phyloP scores from a whole-genome alignment of 805 yeast species.

The Cyberlindnera amylophila region DNA sequence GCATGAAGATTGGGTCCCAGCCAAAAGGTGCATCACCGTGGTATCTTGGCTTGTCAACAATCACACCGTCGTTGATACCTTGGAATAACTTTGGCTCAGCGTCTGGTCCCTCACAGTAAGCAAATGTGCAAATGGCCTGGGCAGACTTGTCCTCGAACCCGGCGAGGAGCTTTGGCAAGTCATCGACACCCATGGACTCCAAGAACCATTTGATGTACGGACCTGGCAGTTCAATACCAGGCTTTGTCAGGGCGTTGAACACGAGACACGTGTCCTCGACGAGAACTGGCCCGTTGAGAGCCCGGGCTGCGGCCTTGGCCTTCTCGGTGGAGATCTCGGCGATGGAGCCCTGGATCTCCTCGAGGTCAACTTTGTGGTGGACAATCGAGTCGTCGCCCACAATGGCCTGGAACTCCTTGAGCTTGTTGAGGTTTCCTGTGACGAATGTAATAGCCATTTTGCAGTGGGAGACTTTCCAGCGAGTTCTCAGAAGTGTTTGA shows the following conservation, averaged over 20 bases:
- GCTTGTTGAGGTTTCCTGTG: conserved; percentile 86
- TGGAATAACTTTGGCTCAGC: conserved; percentile 71
- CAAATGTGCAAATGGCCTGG: conserved; percentile 87
- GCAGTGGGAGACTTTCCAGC: background rate
- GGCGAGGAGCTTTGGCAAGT: conserved; percentile 70
- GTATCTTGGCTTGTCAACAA: conserved; percentile 48
- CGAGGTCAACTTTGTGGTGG: conserved; percentile 72
- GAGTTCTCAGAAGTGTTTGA: background rate
- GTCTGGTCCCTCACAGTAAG: conserved; percentile 82
- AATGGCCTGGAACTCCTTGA: conserved; percentile 78
- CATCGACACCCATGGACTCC: conserved; percentile 66
- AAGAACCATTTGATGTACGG: conserved; percentile 95
- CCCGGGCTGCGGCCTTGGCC: conserved; percentile 65
- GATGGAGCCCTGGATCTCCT: conserved; percentile 86
- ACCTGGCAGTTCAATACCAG: conserved; percentile 67
- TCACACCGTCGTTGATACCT: conserved; percentile 77
- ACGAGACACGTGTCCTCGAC: conserved; percentile 95
- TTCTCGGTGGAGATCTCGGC: conserved; percentile 79
- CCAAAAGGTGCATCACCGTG: conserved; percentile 86
- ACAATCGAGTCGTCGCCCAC: conserved; percentile 49
- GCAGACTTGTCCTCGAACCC: conserved; percentile 85
- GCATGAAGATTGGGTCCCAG: conserved; percentile 91
- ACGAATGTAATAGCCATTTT: conserved; percentile 54
- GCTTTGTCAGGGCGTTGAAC: conserved; percentile 69
- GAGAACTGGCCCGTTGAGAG: conserved; percentile 72